phyloP scores from a whole-genome alignment of 352 stramenopile species.

The Phytophthora ramorum region DNA sequence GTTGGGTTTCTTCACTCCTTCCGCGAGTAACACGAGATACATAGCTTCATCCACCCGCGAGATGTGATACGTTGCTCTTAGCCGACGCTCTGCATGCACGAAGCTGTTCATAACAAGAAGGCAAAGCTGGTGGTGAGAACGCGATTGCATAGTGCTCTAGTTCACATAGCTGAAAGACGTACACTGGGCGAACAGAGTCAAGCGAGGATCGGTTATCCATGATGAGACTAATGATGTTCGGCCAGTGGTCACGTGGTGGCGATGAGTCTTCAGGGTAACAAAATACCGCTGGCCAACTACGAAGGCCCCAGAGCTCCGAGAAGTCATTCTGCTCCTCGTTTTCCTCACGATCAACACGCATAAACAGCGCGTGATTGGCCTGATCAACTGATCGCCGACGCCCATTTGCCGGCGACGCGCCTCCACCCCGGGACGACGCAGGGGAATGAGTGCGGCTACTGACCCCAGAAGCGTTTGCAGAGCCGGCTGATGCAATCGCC shows the following conservation, averaged over 20 bases:
- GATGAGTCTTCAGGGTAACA: conserved; percentile 71
- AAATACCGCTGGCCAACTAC: conserved; percentile 85
- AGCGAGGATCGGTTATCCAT: conserved; percentile 79
- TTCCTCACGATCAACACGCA: conserved; percentile 59
- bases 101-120: conserved; percentile 43
- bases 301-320: conserved; percentile 77
- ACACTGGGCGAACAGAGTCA: conserved; percentile 62
- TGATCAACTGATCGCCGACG: conserved; percentile 35
- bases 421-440: conserved; percentile 33
- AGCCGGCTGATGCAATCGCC: conserved; percentile 17
- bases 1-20: conserved; percentile 70
- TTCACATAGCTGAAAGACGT: conserved; percentile 22
- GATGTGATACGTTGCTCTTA: conserved; percentile 81
- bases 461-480: conserved; percentile 24
- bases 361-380: conserved; percentile 52
- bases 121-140: background rate
- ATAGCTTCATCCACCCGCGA: conserved; percentile 74
- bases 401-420: conserved; percentile 30
- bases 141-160: background rate
- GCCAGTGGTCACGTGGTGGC: conserved; percentile 77
- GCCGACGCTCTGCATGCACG: conserved; percentile 69
- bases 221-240: conserved; percentile 88
- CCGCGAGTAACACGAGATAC: conserved; percentile 74
- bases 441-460: conserved; percentile 39
- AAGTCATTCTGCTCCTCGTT: conserved; percentile 82